Base-by-base conservation (phyloP, 805 yeast genomes). In the Candida hispaniensis region DNA sequence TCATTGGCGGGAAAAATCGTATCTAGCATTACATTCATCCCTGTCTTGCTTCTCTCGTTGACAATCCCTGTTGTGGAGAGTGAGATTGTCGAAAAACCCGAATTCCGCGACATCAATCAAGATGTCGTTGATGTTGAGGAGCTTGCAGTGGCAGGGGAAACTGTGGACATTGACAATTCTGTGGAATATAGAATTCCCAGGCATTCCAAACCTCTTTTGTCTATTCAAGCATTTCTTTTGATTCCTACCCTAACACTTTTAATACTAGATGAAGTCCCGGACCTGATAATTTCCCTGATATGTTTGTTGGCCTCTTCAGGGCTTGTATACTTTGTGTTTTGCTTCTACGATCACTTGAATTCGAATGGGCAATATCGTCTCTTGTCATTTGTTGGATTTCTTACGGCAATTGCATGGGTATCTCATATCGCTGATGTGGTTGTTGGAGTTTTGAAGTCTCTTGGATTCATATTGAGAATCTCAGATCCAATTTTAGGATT, bases 401-500 rank as follows among this genome's bases (percentile, higher is more conserved):
- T 67, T 0, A 55, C 73, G 5, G 68, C 93, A 1, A 61, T 88
- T 3, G 51, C 72, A 1, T 74, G 83, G 71, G 76, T 86, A 8
- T 66, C 91, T 0, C 47, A 67, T 2, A 66, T 79, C 24, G 88
- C 93, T 1, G 67, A 71, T 3, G 80, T 76, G 43, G 71, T 85
- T 9, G 78, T 88, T 24, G 64, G 65, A 3, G 61, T 76, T 1
- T 55, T 88, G 28, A 70, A 74, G 34, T 61, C 75, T 13, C 51
- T 80, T 39, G 76, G 86, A 0, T 60, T 69, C 1, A 60, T 75
- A 0, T 69, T 71, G 34, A 53, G 69, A 16, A 56, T 88, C 6
- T 71, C 83, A 7, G 91, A 82, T 41, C 83, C 85, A 3, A 66
- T 86, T 8, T 57, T 88, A 15, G 98, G 98, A 0, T 59, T 85